phyloP scores from a whole-genome alignment of 176 grass and related monocot species.

The Tillandsia fasciculata region DNA sequence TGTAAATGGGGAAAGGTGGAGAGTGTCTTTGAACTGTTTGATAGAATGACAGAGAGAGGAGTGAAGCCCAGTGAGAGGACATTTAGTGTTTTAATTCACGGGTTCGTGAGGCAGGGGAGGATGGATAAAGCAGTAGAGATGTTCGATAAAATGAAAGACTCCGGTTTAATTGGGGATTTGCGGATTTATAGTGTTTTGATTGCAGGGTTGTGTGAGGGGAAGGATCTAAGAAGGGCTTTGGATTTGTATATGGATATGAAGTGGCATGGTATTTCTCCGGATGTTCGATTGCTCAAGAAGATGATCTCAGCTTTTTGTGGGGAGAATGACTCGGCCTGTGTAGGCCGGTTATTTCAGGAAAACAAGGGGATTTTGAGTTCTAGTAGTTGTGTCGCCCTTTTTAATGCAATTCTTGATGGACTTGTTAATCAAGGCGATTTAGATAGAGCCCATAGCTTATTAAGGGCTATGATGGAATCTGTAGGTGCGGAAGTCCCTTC shows the following conservation, averaged over 20 bases:
- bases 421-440: slow-evolving; percentile 50
- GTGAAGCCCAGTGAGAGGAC: slow-evolving; percentile 54
- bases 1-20: slow-evolving; percentile 80
- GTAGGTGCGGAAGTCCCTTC: background rate
- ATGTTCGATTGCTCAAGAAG: slow-evolving; percentile 49
- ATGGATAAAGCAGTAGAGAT: slow-evolving; percentile 45
- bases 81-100: slow-evolving; percentile 42
- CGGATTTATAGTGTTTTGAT: slow-evolving; percentile 53
- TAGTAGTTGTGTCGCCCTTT: slow-evolving; percentile 23
- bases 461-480: slow-evolving; percentile 29
- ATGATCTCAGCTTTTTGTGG: slow-evolving; percentile 34
- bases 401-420: slow-evolving; percentile 54
- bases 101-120: slow-evolving; percentile 53
- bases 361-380: slow-evolving; percentile 30
- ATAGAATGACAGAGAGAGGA: slow-evolving; percentile 43
- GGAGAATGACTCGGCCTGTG: slow-evolving; percentile 27
- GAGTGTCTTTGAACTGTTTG: slow-evolving; percentile 34
- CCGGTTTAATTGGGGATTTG: slow-evolving; percentile 52
- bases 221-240: slow-evolving; percentile 28
- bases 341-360: slow-evolving; percentile 37
- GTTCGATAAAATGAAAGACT: slow-evolving; percentile 52
- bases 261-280: slow-evolving; percentile 28
- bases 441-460: slow-evolving; percentile 42
- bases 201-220: slow-evolving; percentile 43
- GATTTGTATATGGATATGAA: slow-evolving; percentile 64